Percentiles rank a stretch among this genome's conserved stretches.
phyloP scores from a whole-genome alignment of 2,329 filamentous ascomycete genomes.

The Xylariales sp. region DNA sequence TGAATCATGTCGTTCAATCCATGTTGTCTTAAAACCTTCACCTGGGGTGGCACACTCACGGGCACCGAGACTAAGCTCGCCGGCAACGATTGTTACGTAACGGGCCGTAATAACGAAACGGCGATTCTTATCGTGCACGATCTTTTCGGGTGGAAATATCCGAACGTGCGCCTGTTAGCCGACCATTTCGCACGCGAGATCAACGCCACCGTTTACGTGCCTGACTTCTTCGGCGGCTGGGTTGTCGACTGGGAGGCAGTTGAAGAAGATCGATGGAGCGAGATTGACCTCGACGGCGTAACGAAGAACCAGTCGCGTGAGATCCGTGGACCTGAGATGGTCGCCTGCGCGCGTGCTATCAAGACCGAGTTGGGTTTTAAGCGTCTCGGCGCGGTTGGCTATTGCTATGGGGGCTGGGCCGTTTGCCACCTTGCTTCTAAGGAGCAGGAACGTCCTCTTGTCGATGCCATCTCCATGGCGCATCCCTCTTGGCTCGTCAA shows the following conservation, averaged over 20 bases:
- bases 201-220: conserved; percentile 59
- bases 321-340: conserved; percentile 54
- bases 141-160: conserved; percentile 58
- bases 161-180: conserved; percentile 58
- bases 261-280: conserved; percentile 45
- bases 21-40: conserved; percentile 54
- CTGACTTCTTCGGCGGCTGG: conserved; percentile 54
- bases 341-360: conserved; percentile 50
- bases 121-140: conserved; percentile 56
- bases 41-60: conserved; percentile 55
- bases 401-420: conserved; percentile 61
- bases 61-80: conserved; percentile 53
- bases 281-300: conserved; percentile 55
- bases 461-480: conserved; percentile 56
- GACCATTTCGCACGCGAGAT: conserved; percentile 60
- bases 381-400: conserved; percentile 57
- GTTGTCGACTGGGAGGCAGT: conserved; percentile 46
- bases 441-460: conserved; percentile 48
- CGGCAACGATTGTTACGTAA: conserved; percentile 53
- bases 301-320: conserved; percentile 52
- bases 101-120: conserved; percentile 45
- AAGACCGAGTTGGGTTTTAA: conserved; percentile 46
- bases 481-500: conserved; percentile 57
- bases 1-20: conserved; percentile 25
- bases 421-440: conserved; percentile 55